Percentiles rank a stretch among this genome's conserved stretches.
Evolutionary conservation across 176 grass and related monocot genomes (phyloP).

Genomic region (Oryza meridionalis): DNA sequence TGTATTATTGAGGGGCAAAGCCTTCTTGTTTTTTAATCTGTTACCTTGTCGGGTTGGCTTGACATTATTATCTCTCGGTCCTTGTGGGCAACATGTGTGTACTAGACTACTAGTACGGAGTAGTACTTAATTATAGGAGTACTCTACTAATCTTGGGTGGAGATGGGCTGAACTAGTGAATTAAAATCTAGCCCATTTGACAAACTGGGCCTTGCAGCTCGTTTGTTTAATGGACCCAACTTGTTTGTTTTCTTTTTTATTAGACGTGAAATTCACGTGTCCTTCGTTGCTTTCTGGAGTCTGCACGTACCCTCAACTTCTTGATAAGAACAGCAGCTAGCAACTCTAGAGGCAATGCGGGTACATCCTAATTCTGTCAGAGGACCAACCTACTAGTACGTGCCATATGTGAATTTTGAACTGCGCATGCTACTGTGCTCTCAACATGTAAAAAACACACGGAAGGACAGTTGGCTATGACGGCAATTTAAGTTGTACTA

Average conservation of each 20-base stretch:
- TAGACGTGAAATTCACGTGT: neutral
- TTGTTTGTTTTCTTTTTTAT: neutral
- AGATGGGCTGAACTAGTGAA: constrained; percentile 7
- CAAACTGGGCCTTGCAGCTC: neutral
- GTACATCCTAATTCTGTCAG: neutral
- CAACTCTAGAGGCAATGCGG: neutral
- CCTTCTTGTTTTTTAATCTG: constrained; percentile 14
- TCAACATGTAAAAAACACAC: neutral
- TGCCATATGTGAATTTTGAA: constrained; percentile 38
- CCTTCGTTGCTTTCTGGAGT: neutral
- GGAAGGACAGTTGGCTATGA: constrained; percentile 1
- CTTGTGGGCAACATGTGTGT: neutral
- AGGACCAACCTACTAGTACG: neutral
- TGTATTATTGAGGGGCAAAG: constrained; percentile 22
- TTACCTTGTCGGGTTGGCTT: constrained; percentile 10
- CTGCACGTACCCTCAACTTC: no score
- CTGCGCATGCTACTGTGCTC: neutral
- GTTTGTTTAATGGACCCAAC: neutral
- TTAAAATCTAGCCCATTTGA: neutral
- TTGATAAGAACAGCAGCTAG: neutral
- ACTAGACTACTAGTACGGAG: no score
- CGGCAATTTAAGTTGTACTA: neutral
- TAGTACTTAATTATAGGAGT: neutral
- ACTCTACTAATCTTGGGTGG: neutral
- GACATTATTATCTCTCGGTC: neutral